A percentile compares a stretch with the other conserved stretches of the same genome.
Evolutionary conservation across 495 filamentous ascomycete species (phyloP).

Genomic region (Gamarada debralockiae): DNA sequence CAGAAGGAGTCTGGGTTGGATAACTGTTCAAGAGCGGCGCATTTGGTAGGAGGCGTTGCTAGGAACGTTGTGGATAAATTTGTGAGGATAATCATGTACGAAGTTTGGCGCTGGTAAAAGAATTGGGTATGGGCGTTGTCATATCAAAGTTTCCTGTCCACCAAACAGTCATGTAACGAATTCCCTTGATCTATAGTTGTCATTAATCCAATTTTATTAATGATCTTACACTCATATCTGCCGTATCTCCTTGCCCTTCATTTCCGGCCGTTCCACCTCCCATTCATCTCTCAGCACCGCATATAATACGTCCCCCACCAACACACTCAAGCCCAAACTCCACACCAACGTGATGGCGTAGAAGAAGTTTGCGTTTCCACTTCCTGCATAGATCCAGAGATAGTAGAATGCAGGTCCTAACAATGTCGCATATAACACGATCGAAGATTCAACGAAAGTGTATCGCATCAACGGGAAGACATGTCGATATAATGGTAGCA

Average conservation of each 20-base stretch:
- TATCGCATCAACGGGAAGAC: slow-evolving; percentile 96
- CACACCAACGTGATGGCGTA: slow-evolving; percentile 98
- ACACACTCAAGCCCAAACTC: slow-evolving; percentile 79
- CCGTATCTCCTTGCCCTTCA: slow-evolving; percentile 78
- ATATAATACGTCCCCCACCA: slow-evolving; percentile 80
- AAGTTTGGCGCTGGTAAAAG: too few species aligned
- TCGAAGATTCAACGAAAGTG: slow-evolving; percentile 77
- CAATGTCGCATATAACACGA: slow-evolving; percentile 79
- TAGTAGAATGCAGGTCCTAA: slow-evolving; percentile 95
- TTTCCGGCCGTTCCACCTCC: slow-evolving; percentile 88
- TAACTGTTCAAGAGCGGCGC: too few species aligned
- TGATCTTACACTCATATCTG: slow-evolving; percentile 62
- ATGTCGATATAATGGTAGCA: slow-evolving; percentile 86
- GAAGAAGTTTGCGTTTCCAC: slow-evolving; percentile 98
- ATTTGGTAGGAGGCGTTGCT: too few species aligned
- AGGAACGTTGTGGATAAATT: too few species aligned
- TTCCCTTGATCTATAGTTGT: too few species aligned
- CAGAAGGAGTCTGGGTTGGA: too few species aligned
- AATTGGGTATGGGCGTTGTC: too few species aligned
- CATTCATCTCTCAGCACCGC: slow-evolving; percentile 89
- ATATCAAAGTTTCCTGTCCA: too few species aligned
- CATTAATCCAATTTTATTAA: too few species aligned
- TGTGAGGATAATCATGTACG: too few species aligned
- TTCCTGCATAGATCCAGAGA: slow-evolving; percentile 97
- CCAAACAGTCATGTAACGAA: too few species aligned